Evolutionary conservation across 805 yeast genomes (phyloP), one percentile per base, ranked within the genome.

Genomic region (Pichia deserticola): DNA sequence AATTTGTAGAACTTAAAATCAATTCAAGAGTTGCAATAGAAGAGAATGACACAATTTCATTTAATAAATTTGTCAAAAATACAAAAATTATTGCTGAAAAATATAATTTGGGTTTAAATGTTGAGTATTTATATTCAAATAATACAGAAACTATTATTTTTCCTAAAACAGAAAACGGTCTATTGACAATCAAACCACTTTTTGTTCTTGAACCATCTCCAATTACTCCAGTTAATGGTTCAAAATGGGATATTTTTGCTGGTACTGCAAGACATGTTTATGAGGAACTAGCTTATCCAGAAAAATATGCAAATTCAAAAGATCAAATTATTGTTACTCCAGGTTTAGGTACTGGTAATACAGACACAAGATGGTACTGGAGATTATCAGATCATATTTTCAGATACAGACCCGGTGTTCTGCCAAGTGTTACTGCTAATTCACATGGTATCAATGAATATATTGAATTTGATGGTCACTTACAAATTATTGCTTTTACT

Each of bases 361-460:
- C 89, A 5, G 90, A 84, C 59, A 83, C 89, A 3, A 68, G 70
- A 49, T 70, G 74, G 57, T 84, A 81, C 65, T 81, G 87, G 88
- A 61, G 66, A 44, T 67, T 84, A 57, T 76, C 84, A 2, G 62
- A 69, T 33, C 72, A 82, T 58, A 81, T 84, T 48, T 84, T 71
- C 67, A 72, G 89, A 52, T 81, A 73, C 61, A 68, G 72, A 36
- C 84, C 86, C 7, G 77, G 75, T 35, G 64, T 67, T 25, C 55
- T 62, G 25, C 67, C 69, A 15, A 68, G 70, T 35, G 63, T 68
- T 30, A 71, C 68, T 42, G 64, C 64, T 34, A 70, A 73, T 44
- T 70, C 74, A 36, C 92, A 86, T 65, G 79, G 86, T 35, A 84
- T 85, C 29, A 76, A 84, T 60, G 92, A 85, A 60, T 74, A 70